A percentile compares a stretch with the other conserved stretches of the same genome.
phyloP scores from a whole-genome alignment of 1,284 basidiomycete genomes.

The Thecaphora thlaspeos region DNA sequence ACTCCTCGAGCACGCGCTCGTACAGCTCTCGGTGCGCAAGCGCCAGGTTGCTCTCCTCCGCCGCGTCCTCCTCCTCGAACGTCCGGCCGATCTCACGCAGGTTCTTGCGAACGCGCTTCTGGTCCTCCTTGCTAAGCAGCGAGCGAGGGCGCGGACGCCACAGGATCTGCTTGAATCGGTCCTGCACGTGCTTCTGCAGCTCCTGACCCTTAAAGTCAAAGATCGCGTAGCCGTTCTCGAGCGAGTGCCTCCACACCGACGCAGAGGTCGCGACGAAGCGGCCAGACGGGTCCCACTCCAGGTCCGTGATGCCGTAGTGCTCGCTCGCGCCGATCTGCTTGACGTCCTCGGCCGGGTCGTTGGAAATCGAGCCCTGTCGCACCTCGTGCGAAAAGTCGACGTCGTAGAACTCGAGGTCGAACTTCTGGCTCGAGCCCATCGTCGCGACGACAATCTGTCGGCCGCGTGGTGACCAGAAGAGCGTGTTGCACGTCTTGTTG shows the following conservation, averaged over 20 bases:
- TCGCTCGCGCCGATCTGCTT: conserved; percentile 81
- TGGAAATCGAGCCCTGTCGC: conserved; percentile 64
- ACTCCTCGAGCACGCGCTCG: conserved; percentile 90
- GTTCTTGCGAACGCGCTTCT: conserved; percentile 83
- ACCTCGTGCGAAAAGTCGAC: conserved; percentile 80
- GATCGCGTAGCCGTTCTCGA: conserved; percentile 93
- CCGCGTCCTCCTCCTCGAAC: conserved; percentile 96
- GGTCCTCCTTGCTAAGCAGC: conserved; percentile 82
- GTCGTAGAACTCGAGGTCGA: conserved; percentile 98
- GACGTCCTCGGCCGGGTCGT: conserved; percentile 73
- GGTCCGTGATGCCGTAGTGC: conserved; percentile 96
- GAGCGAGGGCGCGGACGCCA: conserved; percentile 93
- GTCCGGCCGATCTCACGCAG: conserved; percentile 84
- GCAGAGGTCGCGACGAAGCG: conserved; percentile 91
- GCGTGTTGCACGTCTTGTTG: conserved; percentile 85
- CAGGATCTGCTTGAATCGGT: conserved; percentile 97
- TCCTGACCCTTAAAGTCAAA: conserved; percentile 98
- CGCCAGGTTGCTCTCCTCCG: conserved; percentile 89
- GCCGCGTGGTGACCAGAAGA: conserved; percentile 95
- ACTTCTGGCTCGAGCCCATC: conserved; percentile 90
- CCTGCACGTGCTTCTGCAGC: conserved; percentile 80
- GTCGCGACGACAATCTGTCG: conserved; percentile 94
- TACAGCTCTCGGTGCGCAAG: conserved; percentile 89
- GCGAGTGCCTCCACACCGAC: conserved; percentile 90
- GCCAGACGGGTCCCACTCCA: conserved; percentile 97